Percentiles rank a stretch among this genome's conserved stretches.
These are phyloP conservation scores for Pythium aquatile DNA, from an alignment of 352 stramenopile genomes.

Conservation along the genomic window DNA sequence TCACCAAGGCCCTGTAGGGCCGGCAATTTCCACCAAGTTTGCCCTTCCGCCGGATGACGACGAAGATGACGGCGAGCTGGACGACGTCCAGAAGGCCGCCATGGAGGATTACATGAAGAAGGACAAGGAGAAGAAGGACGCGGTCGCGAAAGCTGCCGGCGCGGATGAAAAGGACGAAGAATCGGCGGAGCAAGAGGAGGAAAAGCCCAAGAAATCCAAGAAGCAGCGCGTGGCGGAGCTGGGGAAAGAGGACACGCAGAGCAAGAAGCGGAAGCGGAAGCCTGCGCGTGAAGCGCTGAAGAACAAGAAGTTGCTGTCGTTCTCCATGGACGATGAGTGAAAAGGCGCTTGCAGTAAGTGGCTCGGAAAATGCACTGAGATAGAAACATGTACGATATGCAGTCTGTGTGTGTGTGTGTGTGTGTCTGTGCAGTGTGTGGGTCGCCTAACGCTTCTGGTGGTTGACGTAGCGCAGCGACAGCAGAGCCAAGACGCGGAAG, in stretches of 20 bases:
- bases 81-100: slow-evolving; percentile 79
- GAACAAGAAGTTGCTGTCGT: slow-evolving; percentile 80
- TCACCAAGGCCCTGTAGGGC: slow-evolving; percentile 38
- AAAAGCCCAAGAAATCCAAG: slow-evolving; percentile 25
- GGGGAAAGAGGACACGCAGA: slow-evolving; percentile 25
- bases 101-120: slow-evolving; percentile 71
- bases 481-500: slow-evolving; percentile 31
- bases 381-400: slow-evolving; percentile 3
- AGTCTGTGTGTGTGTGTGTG: not conserved
- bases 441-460: slow-evolving; percentile 34
- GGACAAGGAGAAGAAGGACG: slow-evolving; percentile 40
- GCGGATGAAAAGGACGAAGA: slow-evolving; percentile 10
- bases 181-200: slow-evolving; percentile 16
- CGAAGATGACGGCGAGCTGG: slow-evolving; percentile 62
- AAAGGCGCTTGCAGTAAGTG: slow-evolving; percentile 5
- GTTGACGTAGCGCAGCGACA: slow-evolving; percentile 37
- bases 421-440: not conserved
- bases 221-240: slow-evolving; percentile 48
- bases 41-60: slow-evolving; percentile 45
- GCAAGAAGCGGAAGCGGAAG: slow-evolving; percentile 66
- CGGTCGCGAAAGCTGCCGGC: not conserved
- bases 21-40: slow-evolving; percentile 74
- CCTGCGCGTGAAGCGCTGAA: slow-evolving; percentile 41
- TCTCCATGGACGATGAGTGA: slow-evolving; percentile 75
- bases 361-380: not conserved